Percentiles rank a stretch among this genome's conserved stretches.
Evolutionary conservation across 805 yeast genomes (phyloP).

Genomic region (Candida bentonensis): DNA sequence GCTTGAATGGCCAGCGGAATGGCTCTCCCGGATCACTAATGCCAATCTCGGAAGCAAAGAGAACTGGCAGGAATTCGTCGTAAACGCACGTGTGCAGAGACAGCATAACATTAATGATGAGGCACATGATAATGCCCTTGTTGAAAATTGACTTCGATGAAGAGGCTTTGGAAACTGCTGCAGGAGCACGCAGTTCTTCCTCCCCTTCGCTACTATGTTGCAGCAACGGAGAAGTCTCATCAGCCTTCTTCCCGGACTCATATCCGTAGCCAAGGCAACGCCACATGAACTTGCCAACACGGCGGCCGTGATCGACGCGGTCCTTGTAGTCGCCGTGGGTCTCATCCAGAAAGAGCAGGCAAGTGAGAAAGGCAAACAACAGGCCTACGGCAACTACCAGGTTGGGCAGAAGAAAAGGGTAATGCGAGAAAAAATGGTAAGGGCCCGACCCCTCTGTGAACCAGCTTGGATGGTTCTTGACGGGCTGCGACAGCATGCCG

Average conservation of each 20-base stretch:
- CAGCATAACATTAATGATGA: conserved; percentile 11
- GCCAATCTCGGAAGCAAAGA: conserved; percentile 25
- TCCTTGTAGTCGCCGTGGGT: conserved; percentile 30
- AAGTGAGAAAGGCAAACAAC: conserved; percentile 23
- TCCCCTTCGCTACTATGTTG: not conserved
- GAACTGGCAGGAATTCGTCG: conserved; percentile 43
- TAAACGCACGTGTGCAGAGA: conserved; percentile 36
- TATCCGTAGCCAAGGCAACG: not conserved
- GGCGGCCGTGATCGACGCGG: conserved; percentile 32
- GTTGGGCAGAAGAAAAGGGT: conserved; percentile 42
- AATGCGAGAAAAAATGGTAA: conserved; percentile 16
- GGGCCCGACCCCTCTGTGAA: conserved; percentile 7
- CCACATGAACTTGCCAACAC: conserved; percentile 26
- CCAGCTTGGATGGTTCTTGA: conserved; percentile 19
- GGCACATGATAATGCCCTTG: not conserved
- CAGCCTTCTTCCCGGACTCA: conserved; percentile 7
- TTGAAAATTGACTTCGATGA: not conserved
- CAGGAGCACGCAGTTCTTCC: conserved; percentile 7
- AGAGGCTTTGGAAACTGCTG: not conserved
- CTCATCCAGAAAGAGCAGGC: conserved; percentile 38
- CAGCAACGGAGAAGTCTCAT: conserved; percentile 3
- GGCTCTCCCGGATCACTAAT: conserved; percentile 13
- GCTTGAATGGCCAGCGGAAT: conserved; percentile 33
- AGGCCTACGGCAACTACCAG: conserved; percentile 30
- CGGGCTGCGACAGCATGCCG: conserved; percentile 36